Evolutionary conservation across 441 rosid species (phyloP).

Genomic region (Isatis lusitanica): DNA sequence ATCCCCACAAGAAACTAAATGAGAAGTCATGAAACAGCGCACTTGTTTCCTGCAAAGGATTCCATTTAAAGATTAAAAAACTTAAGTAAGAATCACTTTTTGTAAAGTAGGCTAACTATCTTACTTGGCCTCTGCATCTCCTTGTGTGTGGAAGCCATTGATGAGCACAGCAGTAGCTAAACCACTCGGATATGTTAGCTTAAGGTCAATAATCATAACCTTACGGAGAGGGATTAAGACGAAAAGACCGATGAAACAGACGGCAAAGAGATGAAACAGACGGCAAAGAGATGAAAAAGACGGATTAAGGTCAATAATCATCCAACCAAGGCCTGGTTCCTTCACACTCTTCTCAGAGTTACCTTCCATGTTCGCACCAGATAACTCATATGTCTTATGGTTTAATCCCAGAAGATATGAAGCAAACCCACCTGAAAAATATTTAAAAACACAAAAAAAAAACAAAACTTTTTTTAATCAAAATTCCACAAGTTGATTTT

Average conservation of each 20-base stretch:
- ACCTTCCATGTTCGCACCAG: conserved; percentile 61
- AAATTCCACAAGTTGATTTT: neutral
- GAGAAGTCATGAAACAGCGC: conserved; percentile 59
- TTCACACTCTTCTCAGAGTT: conserved; percentile 50
- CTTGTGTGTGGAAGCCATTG: conserved; percentile 73
- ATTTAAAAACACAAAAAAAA: neutral
- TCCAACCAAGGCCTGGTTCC: conserved; percentile 75
- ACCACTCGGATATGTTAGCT: conserved; percentile 72
- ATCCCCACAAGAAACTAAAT: conserved; percentile 66
- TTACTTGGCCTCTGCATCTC: conserved; percentile 60
- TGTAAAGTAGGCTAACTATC: neutral
- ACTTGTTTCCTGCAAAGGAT: conserved; percentile 61
- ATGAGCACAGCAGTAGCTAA: conserved; percentile 76
- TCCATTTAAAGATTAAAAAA: neutral
- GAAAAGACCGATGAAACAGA: conserved; percentile 67
- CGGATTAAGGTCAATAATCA: no score
- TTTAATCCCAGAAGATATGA: conserved; percentile 70
- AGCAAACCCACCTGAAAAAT: conserved; percentile 62
- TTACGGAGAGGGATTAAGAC: conserved; percentile 71
- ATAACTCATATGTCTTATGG: conserved; percentile 53
- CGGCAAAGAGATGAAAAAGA: conserved; percentile 58
- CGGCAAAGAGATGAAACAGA: conserved; percentile 62
- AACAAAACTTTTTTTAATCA: neutral
- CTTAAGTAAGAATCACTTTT: neutral
- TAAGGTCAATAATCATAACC: conserved; percentile 68